These are phyloP conservation scores for Cordyceps javanica DNA, from an alignment of 2,329 filamentous ascomycete genomes.

Conservation along the genomic window DNA sequence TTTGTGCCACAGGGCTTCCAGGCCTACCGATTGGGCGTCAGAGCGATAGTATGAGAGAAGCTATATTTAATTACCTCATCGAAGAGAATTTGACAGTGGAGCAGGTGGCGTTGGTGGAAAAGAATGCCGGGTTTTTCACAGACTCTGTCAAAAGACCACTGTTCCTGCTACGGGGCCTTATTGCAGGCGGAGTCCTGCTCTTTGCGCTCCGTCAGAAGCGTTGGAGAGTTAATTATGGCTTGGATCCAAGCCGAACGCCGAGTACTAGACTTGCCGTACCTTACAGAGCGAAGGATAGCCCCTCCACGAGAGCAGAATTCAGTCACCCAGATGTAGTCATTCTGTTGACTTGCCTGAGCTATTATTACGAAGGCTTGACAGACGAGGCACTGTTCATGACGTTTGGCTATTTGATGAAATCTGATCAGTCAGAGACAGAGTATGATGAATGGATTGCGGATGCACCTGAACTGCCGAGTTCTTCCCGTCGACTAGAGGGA, in stretches of 20 bases:
- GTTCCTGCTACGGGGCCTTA: slow-evolving; percentile 44
- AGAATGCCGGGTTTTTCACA: background rate
- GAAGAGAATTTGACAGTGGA: background rate
- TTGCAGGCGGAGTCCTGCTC: slow-evolving; percentile 47
- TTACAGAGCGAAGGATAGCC: slow-evolving; percentile 53
- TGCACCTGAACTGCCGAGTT: slow-evolving; percentile 23
- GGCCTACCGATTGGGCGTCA: slow-evolving; percentile 38
- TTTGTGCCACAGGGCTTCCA: slow-evolving; percentile 21
- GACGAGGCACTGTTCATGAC: slow-evolving; percentile 42
- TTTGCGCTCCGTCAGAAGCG: slow-evolving; percentile 52
- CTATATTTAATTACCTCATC: background rate
- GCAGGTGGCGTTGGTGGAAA: background rate
- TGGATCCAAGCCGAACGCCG: slow-evolving; percentile 36
- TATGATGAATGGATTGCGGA: slow-evolving; percentile 44
- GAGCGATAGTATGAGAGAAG: slow-evolving; percentile 12
- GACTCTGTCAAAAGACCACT: background rate
- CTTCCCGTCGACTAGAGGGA: slow-evolving; percentile 37
- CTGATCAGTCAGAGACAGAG: slow-evolving; percentile 45
- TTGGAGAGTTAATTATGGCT: slow-evolving; percentile 61
- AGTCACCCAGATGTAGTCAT: slow-evolving; percentile 57
- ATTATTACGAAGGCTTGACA: slow-evolving; percentile 50
- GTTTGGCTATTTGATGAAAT: slow-evolving; percentile 27
- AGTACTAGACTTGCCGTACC: slow-evolving; percentile 48
- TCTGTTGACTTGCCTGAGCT: slow-evolving; percentile 47
- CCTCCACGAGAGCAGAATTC: slow-evolving; percentile 51